Evolutionary conservation across 768 basidiomycete species (phyloP).

Genomic region (Ramaria sp.): DNA sequence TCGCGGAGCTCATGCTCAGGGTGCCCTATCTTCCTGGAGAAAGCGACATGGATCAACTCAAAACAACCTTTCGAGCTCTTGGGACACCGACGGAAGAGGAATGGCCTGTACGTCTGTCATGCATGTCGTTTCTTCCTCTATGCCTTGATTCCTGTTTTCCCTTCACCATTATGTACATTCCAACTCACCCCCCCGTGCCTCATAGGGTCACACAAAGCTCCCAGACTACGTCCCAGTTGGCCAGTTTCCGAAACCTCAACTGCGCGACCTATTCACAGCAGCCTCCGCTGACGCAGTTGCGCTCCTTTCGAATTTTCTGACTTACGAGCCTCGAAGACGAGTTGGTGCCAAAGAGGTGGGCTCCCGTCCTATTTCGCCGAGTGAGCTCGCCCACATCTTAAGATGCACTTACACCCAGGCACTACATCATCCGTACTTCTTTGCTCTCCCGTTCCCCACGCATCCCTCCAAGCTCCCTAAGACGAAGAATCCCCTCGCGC

Average conservation of each 20-base stretch:
- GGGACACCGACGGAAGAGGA: slow-evolving; percentile 96
- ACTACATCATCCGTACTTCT: slow-evolving; percentile 81
- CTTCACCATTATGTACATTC: neutral
- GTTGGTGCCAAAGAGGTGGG: slow-evolving; percentile 70
- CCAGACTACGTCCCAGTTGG: slow-evolving; percentile 85
- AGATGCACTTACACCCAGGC: slow-evolving; percentile 38
- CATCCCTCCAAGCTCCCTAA: slow-evolving; percentile 86
- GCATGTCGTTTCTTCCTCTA: neutral
- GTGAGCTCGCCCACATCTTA: neutral
- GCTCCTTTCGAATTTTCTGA: slow-evolving; percentile 66
- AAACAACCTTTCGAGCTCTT: slow-evolving; percentile 86
- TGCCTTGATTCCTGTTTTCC: neutral
- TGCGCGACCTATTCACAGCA: slow-evolving; percentile 85
- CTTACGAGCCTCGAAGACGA: slow-evolving; percentile 78
- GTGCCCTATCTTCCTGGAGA: slow-evolving; percentile 94
- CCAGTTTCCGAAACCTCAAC: slow-evolving; percentile 71
- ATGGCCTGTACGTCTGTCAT: slow-evolving; percentile 66
- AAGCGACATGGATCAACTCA: slow-evolving; percentile 93
- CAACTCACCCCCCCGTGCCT: neutral
- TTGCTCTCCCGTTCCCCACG: slow-evolving; percentile 74
- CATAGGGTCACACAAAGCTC: slow-evolving; percentile 78
- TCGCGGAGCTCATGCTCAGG: slow-evolving; percentile 93
- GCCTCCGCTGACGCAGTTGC: slow-evolving; percentile 80
- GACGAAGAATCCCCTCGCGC: slow-evolving; percentile 31
- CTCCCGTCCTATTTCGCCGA: slow-evolving; percentile 6